A percentile compares a stretch with the other conserved stretches of the same genome.
These are phyloP conservation scores for Hypoxylon sp. DNA, from an alignment of 2,329 filamentous ascomycete species.

Conservation along the genomic window DNA sequence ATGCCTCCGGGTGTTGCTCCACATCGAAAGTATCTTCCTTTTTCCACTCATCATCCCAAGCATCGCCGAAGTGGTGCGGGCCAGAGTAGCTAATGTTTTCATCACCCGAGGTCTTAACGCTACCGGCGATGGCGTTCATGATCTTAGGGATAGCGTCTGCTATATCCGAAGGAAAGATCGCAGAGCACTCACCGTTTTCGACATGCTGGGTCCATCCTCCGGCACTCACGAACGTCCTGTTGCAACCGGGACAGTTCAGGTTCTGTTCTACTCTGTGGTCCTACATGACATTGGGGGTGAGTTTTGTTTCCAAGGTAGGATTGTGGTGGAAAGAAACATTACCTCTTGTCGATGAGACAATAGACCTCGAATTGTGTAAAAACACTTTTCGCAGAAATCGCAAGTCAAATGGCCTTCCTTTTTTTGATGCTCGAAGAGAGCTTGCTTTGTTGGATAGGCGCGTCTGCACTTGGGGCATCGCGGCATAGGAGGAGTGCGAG, in stretches of 20 bases:
- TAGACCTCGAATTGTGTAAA: slow-evolving; percentile 26
- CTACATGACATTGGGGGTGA: slow-evolving; percentile 46
- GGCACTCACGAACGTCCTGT: slow-evolving; percentile 54
- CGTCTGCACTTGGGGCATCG: slow-evolving; percentile 36
- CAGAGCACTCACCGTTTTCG: slow-evolving; percentile 57
- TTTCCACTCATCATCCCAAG: slow-evolving; percentile 22
- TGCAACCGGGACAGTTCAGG: slow-evolving; percentile 64
- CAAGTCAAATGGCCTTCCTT: slow-evolving; percentile 38
- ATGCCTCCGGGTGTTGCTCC: slow-evolving; percentile 22
- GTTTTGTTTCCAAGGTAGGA: not conserved
- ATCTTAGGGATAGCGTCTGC: slow-evolving; percentile 53
- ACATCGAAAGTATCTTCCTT: slow-evolving; percentile 18
- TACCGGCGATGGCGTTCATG: slow-evolving; percentile 28
- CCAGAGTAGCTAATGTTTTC: not conserved
- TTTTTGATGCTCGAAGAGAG: slow-evolving; percentile 38
- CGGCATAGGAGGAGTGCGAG: slow-evolving; percentile 1
- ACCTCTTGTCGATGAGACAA: slow-evolving; percentile 41
- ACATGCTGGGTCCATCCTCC: slow-evolving; percentile 61
- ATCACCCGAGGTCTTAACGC: not conserved
- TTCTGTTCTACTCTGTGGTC: slow-evolving; percentile 57
- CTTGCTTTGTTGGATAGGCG: slow-evolving; percentile 15
- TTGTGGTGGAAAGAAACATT: not conserved
- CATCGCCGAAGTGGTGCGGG: slow-evolving; percentile 20
- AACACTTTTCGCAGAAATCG: slow-evolving; percentile 33
- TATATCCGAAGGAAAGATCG: slow-evolving; percentile 54